Base-by-base conservation (phyloP, 768 basidiomycete genomes). In the Artomyces pyxidatus region DNA sequence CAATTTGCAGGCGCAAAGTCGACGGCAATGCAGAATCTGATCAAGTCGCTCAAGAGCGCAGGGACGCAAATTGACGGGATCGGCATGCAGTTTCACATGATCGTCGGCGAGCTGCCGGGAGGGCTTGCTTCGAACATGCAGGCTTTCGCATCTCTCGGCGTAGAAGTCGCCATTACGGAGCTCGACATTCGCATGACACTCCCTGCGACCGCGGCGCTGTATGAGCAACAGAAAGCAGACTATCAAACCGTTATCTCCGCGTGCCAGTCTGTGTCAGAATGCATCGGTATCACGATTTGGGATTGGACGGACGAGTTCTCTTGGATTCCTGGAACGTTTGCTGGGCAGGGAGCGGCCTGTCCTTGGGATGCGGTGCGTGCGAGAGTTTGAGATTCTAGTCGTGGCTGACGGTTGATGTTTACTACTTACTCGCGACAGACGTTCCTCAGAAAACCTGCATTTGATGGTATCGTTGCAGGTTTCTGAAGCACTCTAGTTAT, bases 101-200 rank as follows among this genome's bases (percentile, higher is more conserved):
- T 80, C 56, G 74, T 82, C 27, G 81, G 80, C 17, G 57, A 73
- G 52, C 68, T 83, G 14, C 77, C 79, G 1, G n/a, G n/a, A n/a
- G 52, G 57, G 8, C 61, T 84, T 43, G 65, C 73, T 46, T 60
- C 68, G 3, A 76, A 77, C 50, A 63, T 82, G 47, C 59, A 72
- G 52, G 67, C 72, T 43, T 76, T 84, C 59, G 71, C 76, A 10
- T 72, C 72, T 11, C 73, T 83, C n/a, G 81, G 83, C 4, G 65
- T 85, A 37, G 82, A 84, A 55, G 76, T 83, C 22, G 81, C 81
- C 10, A 75, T 83, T 54, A 85, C 83, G 2, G 83, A 83, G 59
- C 72, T 85, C 42, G 82, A 85, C 58, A 78, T 78, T 55, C 71
- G 81, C 41, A 79, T 81, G 70, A 70, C 69, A 7, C 65, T 77